Conservation (phyloP, 2,329 filamentous ascomycete genomes). For the Aspergillus sp. region DNA sequence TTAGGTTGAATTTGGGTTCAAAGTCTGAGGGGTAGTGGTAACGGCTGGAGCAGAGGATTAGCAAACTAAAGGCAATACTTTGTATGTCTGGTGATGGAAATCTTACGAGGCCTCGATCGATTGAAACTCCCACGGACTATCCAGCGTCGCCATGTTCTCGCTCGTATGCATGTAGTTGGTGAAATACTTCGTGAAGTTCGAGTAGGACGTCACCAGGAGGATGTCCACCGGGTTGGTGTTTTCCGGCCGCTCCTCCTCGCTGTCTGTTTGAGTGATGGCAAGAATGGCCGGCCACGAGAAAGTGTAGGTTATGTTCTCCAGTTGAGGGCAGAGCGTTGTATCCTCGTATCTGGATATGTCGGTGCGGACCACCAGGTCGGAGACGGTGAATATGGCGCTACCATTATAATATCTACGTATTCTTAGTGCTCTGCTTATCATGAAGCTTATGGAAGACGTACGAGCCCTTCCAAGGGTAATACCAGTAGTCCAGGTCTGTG, state of each 20-base stretch:
- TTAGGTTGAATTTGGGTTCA: slow-evolving; percentile 3
- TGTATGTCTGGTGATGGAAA: too few relatives aligned
- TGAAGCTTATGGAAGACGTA: not conserved
- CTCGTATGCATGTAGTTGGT: not conserved
- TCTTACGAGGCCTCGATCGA: not conserved
- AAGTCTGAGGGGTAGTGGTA: not conserved
- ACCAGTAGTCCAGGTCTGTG: slow-evolving; percentile 6
- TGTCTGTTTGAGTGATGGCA: not conserved
- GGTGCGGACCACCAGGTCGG: not conserved
- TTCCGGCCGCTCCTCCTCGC: not conserved
- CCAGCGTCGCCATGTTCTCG: not conserved
- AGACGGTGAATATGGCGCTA: slow-evolving; percentile 2
- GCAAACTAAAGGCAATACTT: too few relatives aligned
- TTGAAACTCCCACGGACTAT: not conserved
- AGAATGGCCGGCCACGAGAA: not conserved
- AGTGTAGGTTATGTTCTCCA: not conserved
- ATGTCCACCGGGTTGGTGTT: not conserved
- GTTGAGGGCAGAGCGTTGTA: not conserved
- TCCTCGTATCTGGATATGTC: not conserved
- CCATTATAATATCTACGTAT: slow-evolving; percentile 9
- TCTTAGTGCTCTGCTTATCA: not conserved
- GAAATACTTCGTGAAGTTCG: not conserved
- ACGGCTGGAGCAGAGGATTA: not conserved
- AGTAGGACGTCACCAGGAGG: not conserved
- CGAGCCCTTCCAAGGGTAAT: slow-evolving; percentile 9